A percentile compares a stretch with the other conserved stretches of the same genome.
phyloP scores from a whole-genome alignment of 2,329 filamentous ascomycete genomes.

The Fusarium gaditjirri region DNA sequence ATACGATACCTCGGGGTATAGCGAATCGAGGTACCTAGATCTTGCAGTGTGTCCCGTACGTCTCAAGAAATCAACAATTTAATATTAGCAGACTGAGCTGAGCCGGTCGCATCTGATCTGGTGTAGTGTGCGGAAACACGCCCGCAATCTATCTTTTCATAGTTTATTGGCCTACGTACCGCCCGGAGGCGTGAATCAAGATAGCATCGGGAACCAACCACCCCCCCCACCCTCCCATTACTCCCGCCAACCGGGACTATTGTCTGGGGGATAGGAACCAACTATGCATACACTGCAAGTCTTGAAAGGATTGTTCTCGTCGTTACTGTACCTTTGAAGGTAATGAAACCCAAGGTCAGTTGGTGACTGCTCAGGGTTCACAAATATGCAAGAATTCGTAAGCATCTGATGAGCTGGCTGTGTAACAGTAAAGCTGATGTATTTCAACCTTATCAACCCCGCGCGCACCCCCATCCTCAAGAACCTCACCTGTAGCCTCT shows the following conservation, averaged over 20 bases:
- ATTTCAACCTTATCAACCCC: constrained; percentile 13
- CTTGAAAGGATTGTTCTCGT: constrained; percentile 9
- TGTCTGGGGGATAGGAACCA: not conserved
- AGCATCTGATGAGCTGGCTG: constrained; percentile 43
- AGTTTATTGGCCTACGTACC: not conserved
- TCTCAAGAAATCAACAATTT: constrained; percentile 19
- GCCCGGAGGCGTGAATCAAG: not conserved
- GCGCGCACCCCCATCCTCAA: not conserved
- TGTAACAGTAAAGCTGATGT: constrained; percentile 37
- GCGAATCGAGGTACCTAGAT: constrained; percentile 35
- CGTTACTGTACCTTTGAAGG: not conserved
- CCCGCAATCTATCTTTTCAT: not conserved
- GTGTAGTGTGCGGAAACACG: constrained; percentile 9
- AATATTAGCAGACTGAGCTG: not conserved
- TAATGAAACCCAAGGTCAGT: not conserved
- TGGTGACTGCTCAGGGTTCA: constrained; percentile 14
- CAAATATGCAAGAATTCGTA: constrained; percentile 22
- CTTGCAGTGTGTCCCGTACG: constrained; percentile 24
- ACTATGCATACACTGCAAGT: not conserved
- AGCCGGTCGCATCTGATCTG: constrained; percentile 23
- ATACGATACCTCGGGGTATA: constrained; percentile 22
- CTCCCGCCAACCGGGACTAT: not conserved
- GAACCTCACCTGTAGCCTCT: constrained; percentile 15
- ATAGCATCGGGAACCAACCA: not conserved
- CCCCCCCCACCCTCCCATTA: not conserved